A percentile compares a stretch with the other conserved stretches of the same genome.
phyloP scores from a whole-genome alignment of 306 rosid species.

The Cucumis hystrix region DNA sequence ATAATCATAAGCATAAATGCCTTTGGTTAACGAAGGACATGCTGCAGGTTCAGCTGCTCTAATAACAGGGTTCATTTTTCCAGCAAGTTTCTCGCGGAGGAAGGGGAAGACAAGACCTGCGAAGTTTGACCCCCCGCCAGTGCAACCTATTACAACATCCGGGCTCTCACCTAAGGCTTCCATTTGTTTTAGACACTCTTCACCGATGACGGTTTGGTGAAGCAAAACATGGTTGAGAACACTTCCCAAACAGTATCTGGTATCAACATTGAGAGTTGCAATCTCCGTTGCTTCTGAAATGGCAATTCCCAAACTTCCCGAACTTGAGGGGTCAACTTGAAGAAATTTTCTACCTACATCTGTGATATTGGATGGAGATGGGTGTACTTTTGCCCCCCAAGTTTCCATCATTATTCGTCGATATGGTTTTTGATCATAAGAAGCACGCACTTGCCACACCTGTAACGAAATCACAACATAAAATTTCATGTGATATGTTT shows the following conservation, averaged over 20 bases:
- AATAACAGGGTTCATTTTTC: slow-evolving; percentile 65
- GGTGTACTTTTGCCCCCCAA: slow-evolving; percentile 93
- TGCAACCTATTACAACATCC: slow-evolving; percentile 77
- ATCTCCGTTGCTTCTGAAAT: slow-evolving; percentile 89
- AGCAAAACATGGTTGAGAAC: slow-evolving; percentile 89
- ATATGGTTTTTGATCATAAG: slow-evolving; percentile 79
- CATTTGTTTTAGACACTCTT: slow-evolving; percentile 89
- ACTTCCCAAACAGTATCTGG: slow-evolving; percentile 84
- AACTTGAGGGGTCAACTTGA: slow-evolving; percentile 52
- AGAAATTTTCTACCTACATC: slow-evolving; percentile 61
- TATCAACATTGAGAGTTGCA: slow-evolving; percentile 58
- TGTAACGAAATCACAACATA: slow-evolving; percentile 9
- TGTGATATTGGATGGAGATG: slow-evolving; percentile 74
- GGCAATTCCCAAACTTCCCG: slow-evolving; percentile 94
- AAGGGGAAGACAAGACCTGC: slow-evolving; percentile 90
- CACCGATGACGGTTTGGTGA: slow-evolving; percentile 87
- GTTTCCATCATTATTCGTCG: slow-evolving; percentile 93
- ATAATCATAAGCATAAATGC: slow-evolving; percentile 64
- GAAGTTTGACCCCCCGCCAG: slow-evolving; percentile 96
- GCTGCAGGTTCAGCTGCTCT: slow-evolving; percentile 90
- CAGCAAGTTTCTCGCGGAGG: slow-evolving; percentile 62
- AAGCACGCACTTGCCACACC: slow-evolving; percentile 99
- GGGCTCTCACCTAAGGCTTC: slow-evolving; percentile 86
- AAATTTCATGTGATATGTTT: background rate
- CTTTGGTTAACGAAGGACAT: slow-evolving; percentile 87